Evolutionary conservation across 129 eudicot species (phyloP).

Genomic region (Flaveria linearis): DNA sequence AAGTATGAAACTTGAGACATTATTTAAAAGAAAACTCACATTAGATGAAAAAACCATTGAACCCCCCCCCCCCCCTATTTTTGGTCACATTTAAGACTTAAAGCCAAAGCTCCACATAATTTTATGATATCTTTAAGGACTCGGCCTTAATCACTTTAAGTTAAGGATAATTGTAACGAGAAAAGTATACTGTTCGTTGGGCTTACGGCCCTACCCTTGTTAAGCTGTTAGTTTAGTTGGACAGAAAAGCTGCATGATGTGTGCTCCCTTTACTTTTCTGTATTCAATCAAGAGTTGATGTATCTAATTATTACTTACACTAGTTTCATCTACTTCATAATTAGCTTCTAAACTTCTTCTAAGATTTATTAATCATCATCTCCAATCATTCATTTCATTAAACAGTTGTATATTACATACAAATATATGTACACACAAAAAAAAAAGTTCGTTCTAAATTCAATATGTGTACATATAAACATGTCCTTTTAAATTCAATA

Average conservation of each 20-base stretch:
- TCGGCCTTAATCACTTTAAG: no score
- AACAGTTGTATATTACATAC: constrained; percentile 1
- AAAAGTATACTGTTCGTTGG: neutral
- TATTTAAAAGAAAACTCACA: no score
- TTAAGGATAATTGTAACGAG: neutral
- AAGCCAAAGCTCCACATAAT: no score
- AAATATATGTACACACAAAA: no score
- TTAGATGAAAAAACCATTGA: no score
- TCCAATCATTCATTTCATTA: constrained; percentile 23
- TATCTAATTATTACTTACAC: constrained; percentile 32
- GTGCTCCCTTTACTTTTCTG: constrained; percentile 1
- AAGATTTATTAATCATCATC: constrained; percentile 36
- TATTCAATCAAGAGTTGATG: constrained; percentile 22
- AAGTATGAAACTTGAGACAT: no score
- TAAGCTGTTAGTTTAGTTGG: constrained; percentile 19
- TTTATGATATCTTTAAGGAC: no score
- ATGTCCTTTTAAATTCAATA: no score
- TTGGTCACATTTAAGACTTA: no score
- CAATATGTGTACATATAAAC: no score
- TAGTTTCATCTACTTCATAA: constrained; percentile 25
- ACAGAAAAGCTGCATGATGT: constrained; percentile 26
- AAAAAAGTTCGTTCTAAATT: no score
- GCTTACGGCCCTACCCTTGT: neutral
- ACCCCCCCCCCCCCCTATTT: no score
- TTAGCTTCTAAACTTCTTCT: constrained; percentile 30